Percentiles rank a stretch among this genome's conserved stretches.
Conservation (phyloP, 169 alveolate genomes). For the Plasmodium chabaudi region DNA sequence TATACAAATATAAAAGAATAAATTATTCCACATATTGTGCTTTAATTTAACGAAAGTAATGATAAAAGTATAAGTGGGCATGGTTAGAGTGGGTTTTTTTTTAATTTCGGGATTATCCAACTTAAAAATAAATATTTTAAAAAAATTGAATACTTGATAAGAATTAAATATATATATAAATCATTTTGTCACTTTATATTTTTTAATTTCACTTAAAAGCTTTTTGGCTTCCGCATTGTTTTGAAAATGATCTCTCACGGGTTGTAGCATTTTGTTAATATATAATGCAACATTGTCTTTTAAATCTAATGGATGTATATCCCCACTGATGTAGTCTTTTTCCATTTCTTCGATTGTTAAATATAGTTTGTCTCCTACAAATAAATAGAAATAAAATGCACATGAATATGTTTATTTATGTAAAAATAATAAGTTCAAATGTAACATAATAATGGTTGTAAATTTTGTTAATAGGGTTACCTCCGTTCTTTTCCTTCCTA, state of each 20-base stretch:
- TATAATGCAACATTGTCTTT: slow-evolving; percentile 92
- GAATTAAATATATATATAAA: no score
- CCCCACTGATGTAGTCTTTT: slow-evolving; percentile 91
- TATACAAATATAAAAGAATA: no score
- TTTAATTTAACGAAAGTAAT: no score
- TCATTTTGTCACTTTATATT: slow-evolving; percentile 87
- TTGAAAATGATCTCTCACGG: slow-evolving; percentile 97
- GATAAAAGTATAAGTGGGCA: no score
- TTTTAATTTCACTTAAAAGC: slow-evolving; percentile 88
- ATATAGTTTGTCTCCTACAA: slow-evolving; percentile 89
- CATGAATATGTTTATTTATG: no score
- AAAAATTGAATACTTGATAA: no score
- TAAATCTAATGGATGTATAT: slow-evolving; percentile 96
- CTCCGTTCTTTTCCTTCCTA: slow-evolving; percentile 90
- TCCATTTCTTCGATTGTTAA: slow-evolving; percentile 90
- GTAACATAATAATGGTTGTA: no score
- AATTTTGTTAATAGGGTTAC: slow-evolving; percentile 77
- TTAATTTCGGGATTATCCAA: no score
- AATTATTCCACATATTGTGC: no score
- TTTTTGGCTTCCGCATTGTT: slow-evolving; percentile 90
- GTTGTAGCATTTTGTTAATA: slow-evolving; percentile 94
- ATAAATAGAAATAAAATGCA: neutral
- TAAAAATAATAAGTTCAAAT: no score
- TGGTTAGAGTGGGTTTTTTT: no score
- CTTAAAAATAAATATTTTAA: no score